These are phyloP conservation scores for Colletotrichum cuscutae DNA, from an alignment of 2,329 filamentous ascomycete species.

Conservation along the genomic window DNA sequence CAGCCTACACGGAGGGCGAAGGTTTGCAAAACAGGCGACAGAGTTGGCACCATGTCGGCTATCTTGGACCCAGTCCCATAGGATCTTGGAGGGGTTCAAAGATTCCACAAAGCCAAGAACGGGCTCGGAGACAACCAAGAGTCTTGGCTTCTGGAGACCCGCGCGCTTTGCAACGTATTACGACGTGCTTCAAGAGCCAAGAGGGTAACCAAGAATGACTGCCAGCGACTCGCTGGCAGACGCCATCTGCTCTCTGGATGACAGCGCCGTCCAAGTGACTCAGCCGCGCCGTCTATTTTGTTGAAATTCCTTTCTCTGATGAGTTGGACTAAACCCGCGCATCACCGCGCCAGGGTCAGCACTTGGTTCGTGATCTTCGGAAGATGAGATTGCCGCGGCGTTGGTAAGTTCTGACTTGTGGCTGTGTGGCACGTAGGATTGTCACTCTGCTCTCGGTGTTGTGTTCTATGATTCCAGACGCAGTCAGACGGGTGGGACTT, in stretches of 20 bases:
- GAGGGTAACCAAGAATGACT: conserved; percentile 6
- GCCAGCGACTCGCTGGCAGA: conserved; percentile 23
- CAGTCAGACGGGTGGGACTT: neutral
- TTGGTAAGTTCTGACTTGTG: conserved; percentile 2
- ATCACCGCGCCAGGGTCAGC: neutral
- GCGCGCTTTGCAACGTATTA: conserved; percentile 17
- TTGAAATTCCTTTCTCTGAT: neutral
- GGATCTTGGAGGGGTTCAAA: neutral
- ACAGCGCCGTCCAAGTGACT: neutral
- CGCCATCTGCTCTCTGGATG: neutral
- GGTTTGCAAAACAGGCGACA: neutral
- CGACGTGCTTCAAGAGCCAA: conserved; percentile 17
- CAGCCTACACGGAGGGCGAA: neutral
- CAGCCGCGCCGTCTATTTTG: neutral
- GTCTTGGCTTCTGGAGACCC: conserved; percentile 29
- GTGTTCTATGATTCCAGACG: neutral
- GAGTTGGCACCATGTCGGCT: conserved; percentile 16
- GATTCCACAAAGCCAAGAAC: neutral
- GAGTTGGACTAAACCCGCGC: neutral
- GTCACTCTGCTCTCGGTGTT: neutral
- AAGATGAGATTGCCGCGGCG: conserved; percentile 2
- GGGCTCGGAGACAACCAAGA: conserved; percentile 9
- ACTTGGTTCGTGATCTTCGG: neutral
- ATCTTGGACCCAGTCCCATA: conserved; percentile 7
- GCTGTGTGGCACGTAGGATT: neutral